Base-by-base conservation (phyloP, 495 filamentous ascomycete genomes). In the Penicillium odoratum region DNA sequence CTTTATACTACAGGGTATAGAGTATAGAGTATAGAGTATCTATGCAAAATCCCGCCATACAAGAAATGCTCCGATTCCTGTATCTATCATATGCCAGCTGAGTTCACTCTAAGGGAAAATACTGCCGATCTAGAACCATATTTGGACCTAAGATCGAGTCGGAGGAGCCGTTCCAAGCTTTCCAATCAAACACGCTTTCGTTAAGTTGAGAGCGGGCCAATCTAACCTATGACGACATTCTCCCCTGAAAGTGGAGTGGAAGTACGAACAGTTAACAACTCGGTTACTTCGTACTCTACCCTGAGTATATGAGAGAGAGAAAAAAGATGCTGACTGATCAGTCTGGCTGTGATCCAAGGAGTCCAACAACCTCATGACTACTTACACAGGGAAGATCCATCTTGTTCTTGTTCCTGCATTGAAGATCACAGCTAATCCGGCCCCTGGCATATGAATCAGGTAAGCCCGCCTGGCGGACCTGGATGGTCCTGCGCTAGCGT, bases 171-270 rank as follows among this genome's bases (percentile, higher is more conserved):
- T 46, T 58, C 55, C 48, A 52, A 18, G 55, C 38, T 51, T 21
- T 38, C 11, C 4, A 3, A 47, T 9, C 28, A 2, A 46, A 58
- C 3, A 25, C 55, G 55, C 55, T 57, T 57, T 51, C 47, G 21
- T 57, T 36, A 57, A 34, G 10, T 40, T 25, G 38, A 56, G 45
- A 25, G 51, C 52, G 52, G 58, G 58, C 31, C 48, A 56, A 44
- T 55, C 51, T 55, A 13, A 55, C 56, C 42, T 51, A 62, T 62
- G 60, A 62, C 60, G 60, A 59, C 60, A 59, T 62, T 21, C 40
- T 26, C 29, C 33, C 31, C 30, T 46, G 40, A 51, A 54, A 51
- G 50, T 58, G 59, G 59, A 61, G 53, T 21, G 21, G 21, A 21
- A 21, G 21, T 21, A 21, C 21, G n/a, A 21, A 21, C 21, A 21